phyloP scores from a whole-genome alignment of 2,329 filamentous ascomycete species.

The Rhynchosporium secalis region DNA sequence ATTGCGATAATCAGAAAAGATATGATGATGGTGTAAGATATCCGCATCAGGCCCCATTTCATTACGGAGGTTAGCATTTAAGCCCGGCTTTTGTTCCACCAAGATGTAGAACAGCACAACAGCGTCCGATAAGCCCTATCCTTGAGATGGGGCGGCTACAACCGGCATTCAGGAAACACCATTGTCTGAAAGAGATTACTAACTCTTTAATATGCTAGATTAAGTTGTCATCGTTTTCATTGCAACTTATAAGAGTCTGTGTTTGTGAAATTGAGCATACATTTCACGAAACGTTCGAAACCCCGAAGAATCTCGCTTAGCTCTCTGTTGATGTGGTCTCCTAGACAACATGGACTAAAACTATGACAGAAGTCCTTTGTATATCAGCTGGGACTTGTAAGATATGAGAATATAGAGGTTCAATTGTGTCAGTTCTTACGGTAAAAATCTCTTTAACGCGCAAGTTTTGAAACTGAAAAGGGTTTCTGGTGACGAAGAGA shows the following conservation, averaged over 20 bases:
- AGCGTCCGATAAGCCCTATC: conserved; percentile 4
- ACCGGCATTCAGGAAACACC: background rate
- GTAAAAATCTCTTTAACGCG: too few species aligned
- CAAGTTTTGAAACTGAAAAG: too few species aligned
- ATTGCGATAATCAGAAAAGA: too few species aligned
- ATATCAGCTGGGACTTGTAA: too few species aligned
- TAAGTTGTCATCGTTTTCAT: background rate
- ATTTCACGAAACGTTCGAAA: background rate
- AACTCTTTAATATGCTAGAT: background rate
- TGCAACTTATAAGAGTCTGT: background rate
- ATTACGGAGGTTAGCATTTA: background rate
- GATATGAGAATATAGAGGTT: too few species aligned
- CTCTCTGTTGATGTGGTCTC: background rate
- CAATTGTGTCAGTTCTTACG: too few species aligned
- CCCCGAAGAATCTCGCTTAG: background rate
- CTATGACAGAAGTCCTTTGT: background rate
- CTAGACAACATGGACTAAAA: background rate
- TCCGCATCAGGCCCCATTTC: too few species aligned
- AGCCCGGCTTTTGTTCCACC: conserved; percentile 1
- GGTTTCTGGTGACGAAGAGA: too few species aligned
- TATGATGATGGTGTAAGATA: too few species aligned
- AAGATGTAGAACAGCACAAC: too few species aligned
- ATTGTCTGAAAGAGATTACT: background rate
- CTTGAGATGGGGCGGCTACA: conserved; percentile 8
- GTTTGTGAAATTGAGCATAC: background rate